A percentile compares a stretch with the other conserved stretches of the same genome.
These are phyloP conservation scores for Thelephora terrestris DNA, from an alignment of 1,284 basidiomycete genomes.

Conservation along the genomic window DNA sequence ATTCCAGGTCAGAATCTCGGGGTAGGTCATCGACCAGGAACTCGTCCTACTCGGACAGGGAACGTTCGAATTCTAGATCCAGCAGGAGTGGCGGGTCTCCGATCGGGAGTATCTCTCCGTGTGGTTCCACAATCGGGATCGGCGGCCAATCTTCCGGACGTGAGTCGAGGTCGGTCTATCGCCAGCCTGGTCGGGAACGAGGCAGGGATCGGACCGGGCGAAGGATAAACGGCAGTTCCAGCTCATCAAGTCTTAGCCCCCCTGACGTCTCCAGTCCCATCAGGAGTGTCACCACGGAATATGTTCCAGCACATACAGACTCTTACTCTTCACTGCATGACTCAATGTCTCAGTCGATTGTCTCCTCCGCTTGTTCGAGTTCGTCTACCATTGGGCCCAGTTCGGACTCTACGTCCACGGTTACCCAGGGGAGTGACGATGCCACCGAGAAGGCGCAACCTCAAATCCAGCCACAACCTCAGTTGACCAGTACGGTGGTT, in stretches of 20 bases:
- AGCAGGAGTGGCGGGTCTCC: conserved; percentile 33
- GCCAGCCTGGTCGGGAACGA: conserved; percentile 17
- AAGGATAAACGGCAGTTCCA: conserved; percentile 37
- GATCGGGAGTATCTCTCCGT: conserved; percentile 52
- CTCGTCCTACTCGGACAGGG: conserved; percentile 37
- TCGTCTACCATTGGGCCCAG: conserved; percentile 15
- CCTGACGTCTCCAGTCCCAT: conserved; percentile 18
- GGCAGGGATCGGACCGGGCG: conserved; percentile 35
- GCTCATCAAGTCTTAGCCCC: conserved; percentile 26
- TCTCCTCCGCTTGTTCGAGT: conserved; percentile 17
- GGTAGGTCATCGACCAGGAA: conserved; percentile 48
- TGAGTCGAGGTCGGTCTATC: conserved; percentile 6
- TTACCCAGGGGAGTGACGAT: not conserved
- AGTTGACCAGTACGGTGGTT: conserved; percentile 2
- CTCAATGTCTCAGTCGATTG: conserved; percentile 9
- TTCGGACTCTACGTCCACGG: not conserved
- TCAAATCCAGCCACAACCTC: conserved; percentile 5
- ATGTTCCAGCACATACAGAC: conserved; percentile 12
- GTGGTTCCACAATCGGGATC: conserved; percentile 29
- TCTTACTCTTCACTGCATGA: conserved; percentile 17
- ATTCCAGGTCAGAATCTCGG: conserved; percentile 23
- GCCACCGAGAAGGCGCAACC: conserved; percentile 1
- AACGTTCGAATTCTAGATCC: conserved; percentile 26
- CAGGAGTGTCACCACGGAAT: conserved; percentile 10
- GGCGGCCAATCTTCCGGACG: conserved; percentile 21